Conservation (phyloP, 208 protist genomes). For the Leishmania guyanensis region DNA sequence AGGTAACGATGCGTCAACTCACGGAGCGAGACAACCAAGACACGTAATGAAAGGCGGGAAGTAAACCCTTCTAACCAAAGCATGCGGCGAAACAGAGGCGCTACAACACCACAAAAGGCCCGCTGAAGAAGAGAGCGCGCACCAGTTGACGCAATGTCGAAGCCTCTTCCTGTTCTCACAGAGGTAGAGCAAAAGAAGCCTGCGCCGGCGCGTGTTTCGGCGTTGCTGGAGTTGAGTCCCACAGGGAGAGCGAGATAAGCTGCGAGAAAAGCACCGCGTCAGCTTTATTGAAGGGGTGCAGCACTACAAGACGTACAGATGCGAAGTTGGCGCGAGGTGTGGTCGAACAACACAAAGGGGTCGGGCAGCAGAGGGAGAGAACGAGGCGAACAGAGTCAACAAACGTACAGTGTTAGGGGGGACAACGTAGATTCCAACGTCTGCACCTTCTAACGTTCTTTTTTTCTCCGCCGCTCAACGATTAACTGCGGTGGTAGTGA, state of each 20-base stretch:
- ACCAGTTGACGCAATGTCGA: not conserved
- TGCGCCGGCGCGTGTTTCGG: not conserved
- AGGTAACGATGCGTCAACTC: not conserved
- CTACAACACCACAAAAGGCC: not conserved
- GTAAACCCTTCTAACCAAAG: not conserved
- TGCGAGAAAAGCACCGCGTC: not conserved
- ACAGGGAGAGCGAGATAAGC: not conserved
- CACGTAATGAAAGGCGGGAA: conserved; percentile 6
- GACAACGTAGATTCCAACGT: not conserved
- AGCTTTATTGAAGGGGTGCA: not conserved
- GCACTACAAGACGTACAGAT: not conserved
- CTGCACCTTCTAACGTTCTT: not conserved
- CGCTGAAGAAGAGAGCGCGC: not conserved
- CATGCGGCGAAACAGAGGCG: not conserved
- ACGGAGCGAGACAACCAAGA: conserved; percentile 6
- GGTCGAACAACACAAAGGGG: too few relatives aligned
- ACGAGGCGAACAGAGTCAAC: not conserved
- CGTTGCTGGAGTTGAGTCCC: not conserved
- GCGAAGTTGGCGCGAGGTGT: not conserved
- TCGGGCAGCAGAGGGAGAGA: not conserved
- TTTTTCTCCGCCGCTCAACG: not conserved
- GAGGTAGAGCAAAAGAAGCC: not conserved
- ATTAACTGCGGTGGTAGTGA: not conserved
- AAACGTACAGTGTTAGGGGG: not conserved
- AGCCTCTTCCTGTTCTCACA: not conserved